Base-by-base conservation (phyloP, 768 basidiomycete genomes). In the Rhodosporidiobolus sp. region DNA sequence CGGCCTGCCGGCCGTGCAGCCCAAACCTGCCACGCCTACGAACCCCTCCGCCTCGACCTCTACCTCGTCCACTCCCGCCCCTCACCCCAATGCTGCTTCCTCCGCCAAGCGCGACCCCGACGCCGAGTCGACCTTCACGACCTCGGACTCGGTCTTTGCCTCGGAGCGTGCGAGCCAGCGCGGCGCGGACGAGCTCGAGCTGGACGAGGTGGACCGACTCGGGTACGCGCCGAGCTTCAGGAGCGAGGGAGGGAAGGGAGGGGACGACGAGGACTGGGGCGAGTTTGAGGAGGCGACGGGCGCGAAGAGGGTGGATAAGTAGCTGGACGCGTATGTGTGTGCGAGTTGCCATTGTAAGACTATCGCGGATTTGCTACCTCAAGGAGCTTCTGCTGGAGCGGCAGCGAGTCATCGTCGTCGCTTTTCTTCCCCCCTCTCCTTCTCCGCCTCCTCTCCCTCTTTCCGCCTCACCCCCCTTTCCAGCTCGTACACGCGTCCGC, bases 71-170 rank as follows among this genome's bases (percentile, higher is more conserved):
- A 3, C 55, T 7, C 34, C 30, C 12, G 8, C 30, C 6, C 14
- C 12, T n/a, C 12, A 55, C 65, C 60, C 77, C 78, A 45, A 71
- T n/a, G n/a, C n/a, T n/a, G n/a, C n/a, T n/a, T n/a, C n/a, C n/a
- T n/a, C n/a, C n/a, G n/a, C 45, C 58, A 7, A 30, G n/a, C 48
- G 54, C 14, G 35, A 38, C 46, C 11, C 11, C 45, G 5, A 34
- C 48, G 24, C 50, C 56, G 54, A 48, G 8, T 43, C 38, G 8
- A 43, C 38, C 38, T 43, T 43, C 38, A 43, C 38, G 80, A 79
- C 16, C 80, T 77, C 57, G 80, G 81, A 79, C 8, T 82, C 81
- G 35, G 81, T 82, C 8, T 81, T 82, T 20, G 82, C 82, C 19
- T 78, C 69, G 9, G 57, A 49, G 45, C 46, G 46, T 12, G 28